Conservation (phyloP, 352 stramenopile genomes). For the Globisporangium cystogenes region DNA sequence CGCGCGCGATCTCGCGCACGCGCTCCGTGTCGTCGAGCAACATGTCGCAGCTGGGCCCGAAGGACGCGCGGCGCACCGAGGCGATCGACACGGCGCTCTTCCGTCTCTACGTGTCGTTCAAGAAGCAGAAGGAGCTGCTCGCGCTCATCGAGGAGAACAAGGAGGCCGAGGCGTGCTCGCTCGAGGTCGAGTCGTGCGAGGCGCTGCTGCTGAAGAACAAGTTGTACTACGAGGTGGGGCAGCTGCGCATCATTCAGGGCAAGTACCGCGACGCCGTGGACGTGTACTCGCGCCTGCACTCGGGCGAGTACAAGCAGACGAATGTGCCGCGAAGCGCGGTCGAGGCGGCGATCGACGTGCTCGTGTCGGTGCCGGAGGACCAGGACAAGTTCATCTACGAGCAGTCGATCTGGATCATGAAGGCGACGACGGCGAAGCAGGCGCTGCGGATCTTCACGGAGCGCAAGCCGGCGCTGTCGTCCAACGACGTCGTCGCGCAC, state of each 20-base stretch:
- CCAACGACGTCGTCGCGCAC: constrained; percentile 77
- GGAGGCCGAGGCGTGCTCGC: constrained; percentile 44
- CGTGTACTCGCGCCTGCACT: constrained; percentile 72
- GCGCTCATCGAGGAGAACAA: constrained; percentile 67
- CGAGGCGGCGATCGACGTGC: constrained; percentile 85
- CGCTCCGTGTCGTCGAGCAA: constrained; percentile 27
- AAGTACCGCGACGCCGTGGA: constrained; percentile 76
- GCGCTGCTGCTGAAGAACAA: constrained; percentile 63
- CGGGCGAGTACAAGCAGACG: constrained; percentile 82
- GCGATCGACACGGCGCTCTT: constrained; percentile 84
- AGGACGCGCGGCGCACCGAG: constrained; percentile 70
- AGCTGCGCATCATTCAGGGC: constrained; percentile 60
- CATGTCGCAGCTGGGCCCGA: constrained; percentile 22
- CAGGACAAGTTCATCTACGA: constrained; percentile 87
- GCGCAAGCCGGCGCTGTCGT: constrained; percentile 49
- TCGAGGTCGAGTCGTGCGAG: constrained; percentile 66
- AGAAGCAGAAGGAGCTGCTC: constrained; percentile 75
- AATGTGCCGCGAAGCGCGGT: constrained; percentile 84
- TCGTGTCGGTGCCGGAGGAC: constrained; percentile 68
- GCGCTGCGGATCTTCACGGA: constrained; percentile 83
- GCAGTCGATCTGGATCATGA: constrained; percentile 84
- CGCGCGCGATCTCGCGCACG: constrained; percentile 28
- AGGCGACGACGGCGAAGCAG: constrained; percentile 64
- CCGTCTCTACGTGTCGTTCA: constrained; percentile 72
- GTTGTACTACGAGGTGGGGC: constrained; percentile 76